Percentiles rank a stretch among this genome's conserved stretches.
These are phyloP conservation scores for Magnusiomyces tetraspermus DNA, from an alignment of 1,139 yeast genomes.

Conservation along the genomic window DNA sequence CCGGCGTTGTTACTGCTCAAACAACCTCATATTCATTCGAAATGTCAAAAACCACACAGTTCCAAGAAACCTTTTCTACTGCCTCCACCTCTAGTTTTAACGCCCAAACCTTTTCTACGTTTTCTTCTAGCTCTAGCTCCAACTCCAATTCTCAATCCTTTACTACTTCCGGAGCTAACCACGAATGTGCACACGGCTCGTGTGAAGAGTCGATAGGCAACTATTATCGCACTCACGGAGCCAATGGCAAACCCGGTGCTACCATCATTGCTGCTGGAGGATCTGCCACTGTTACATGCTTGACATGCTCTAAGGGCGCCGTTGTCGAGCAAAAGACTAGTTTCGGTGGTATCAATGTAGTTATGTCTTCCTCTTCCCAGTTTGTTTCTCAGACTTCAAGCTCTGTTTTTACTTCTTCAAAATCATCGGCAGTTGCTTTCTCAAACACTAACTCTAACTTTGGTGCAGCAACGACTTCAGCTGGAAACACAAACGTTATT, in stretches of 20 bases:
- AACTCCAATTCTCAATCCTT: background rate
- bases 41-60: no score
- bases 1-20: background rate
- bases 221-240: background rate
- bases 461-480: no score
- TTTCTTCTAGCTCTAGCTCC: background rate
- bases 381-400: no score
- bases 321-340: background rate
- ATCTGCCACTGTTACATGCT: background rate
- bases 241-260: background rate
- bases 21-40: background rate
- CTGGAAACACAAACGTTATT: no score
- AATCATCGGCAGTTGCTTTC: no score
- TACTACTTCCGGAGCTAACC: background rate
- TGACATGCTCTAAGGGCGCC: background rate
- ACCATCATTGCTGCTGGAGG: background rate
- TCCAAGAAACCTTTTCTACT: no score
- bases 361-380: background rate
- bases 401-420: no score
- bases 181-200: background rate
- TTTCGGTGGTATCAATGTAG: no score
- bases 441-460: no score
- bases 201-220: background rate
- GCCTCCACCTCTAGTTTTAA: background rate
- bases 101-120: no score